Percentiles rank a stretch among this genome's conserved stretches.
Conservation (phyloP, 225 moss, liverwort and hornwort genomes). For the Thuidium tamariscinum region DNA sequence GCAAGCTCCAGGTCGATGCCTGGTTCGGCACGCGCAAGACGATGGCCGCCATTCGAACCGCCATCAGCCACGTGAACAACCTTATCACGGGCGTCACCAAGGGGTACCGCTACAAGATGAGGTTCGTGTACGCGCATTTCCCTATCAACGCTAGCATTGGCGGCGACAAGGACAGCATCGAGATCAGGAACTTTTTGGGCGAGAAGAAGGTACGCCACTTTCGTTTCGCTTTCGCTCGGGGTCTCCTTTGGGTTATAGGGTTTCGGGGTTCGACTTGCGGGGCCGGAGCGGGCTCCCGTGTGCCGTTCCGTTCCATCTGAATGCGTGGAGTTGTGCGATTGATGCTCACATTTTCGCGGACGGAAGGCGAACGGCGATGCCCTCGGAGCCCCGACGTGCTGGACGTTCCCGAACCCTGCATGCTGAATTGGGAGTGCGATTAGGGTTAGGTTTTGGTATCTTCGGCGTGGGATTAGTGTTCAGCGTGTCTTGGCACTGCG, state of each 20-base stretch:
- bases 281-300: too few species aligned
- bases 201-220: not conserved
- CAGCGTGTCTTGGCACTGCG: not conserved
- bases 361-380: not conserved
- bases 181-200: not conserved
- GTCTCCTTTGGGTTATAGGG: not conserved
- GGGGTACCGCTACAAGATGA: not conserved
- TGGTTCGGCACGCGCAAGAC: not conserved
- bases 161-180: not conserved
- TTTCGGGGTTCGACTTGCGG: not conserved
- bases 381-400: too few species aligned
- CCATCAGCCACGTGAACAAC: not conserved
- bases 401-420: too few species aligned
- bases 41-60: not conserved
- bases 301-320: not conserved
- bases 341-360: not conserved
- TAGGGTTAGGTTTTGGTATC: not conserved
- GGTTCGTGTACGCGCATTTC: not conserved
- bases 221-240: not conserved
- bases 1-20: not conserved
- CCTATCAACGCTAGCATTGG: not conserved
- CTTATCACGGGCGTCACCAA: not conserved
- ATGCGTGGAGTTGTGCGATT: not conserved
- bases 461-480: not conserved
- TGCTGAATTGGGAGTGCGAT: not conserved